These are phyloP conservation scores for Gossypium raimondii DNA, from an alignment of 345 rosid genomes.

Conservation along the genomic window DNA sequence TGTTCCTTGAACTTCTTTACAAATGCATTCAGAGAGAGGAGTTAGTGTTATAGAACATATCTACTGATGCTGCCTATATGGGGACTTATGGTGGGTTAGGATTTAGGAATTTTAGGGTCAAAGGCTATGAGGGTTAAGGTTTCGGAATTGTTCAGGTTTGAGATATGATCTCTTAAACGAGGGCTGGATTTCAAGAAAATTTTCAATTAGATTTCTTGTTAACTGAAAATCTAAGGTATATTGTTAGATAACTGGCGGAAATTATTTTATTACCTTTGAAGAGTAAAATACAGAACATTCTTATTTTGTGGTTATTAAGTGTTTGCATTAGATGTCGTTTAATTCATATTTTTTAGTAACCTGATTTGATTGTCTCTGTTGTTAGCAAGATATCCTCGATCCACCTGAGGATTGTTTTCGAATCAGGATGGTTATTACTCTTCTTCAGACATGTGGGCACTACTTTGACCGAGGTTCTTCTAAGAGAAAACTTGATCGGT, in stretches of 20 bases:
- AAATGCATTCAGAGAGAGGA: not conserved
- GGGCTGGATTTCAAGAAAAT: not conserved
- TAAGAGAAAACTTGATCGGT: constrained; percentile 90
- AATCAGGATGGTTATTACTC: constrained; percentile 85
- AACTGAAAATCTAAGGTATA: not conserved
- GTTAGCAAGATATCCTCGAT: constrained; percentile 80
- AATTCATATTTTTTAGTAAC: not conserved
- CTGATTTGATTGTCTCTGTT: constrained; percentile 16
- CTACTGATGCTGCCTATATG: not conserved
- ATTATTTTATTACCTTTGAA: not conserved
- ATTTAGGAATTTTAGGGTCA: not conserved
- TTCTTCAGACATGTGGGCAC: constrained; percentile 96
- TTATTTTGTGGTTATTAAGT: not conserved
- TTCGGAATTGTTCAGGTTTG: not conserved
- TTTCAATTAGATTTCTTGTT: not conserved
- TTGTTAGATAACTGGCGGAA: not conserved
- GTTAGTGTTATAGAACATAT: not conserved
- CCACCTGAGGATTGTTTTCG: constrained; percentile 98
- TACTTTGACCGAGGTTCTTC: constrained; percentile 98
- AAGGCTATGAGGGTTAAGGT: not conserved
- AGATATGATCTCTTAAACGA: not conserved
- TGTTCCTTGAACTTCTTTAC: not conserved
- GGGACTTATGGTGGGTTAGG: not conserved
- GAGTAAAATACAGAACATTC: not conserved
- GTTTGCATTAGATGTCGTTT: not conserved